Base-by-base conservation (phyloP, 495 filamentous ascomycete genomes). In the Neurospora sp. region DNA sequence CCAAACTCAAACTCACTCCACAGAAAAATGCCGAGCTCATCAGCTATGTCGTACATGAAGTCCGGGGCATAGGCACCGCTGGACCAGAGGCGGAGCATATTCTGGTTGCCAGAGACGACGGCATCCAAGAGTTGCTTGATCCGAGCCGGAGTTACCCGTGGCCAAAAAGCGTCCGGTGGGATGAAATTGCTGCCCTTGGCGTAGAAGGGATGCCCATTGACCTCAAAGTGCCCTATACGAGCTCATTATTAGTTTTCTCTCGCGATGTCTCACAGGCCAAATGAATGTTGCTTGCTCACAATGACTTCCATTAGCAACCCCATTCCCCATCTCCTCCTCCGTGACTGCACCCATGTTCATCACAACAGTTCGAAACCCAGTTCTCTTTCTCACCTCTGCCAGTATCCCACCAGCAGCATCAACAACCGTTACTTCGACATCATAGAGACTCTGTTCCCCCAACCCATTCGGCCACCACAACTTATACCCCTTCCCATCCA, bases 1-100 rank as follows among this genome's bases (percentile, higher is more conserved):
- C 87, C 87, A 78, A 90, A 91, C 77, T 90, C 84, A 68, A 91
- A 91, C 70, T 91, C 90, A 69, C 85, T 89, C 90, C 90, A 92
- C 5, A 92, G 82, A 16, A 91, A 79, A 14, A 92, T 84, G 2
- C 90, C 90, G 73, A 84, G 82, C 76, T 91, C 86, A 74, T 92
- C 90, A 8, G 89, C 90, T 17, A 91, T 79, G 73, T 92, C 89
- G 74, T 90, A 91, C 69, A 92, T 89, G 70, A 89, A 91, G 76
- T 91, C 90, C 1, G 87, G 88, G 16, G 86, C 82, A 73, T 91
- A 92, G 3, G 87, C 86, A 20, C 90, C 89, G 12, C 86, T 87
- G 3, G 88, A 82, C 90, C 90, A 92, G 12, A 91, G 86, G 1
- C 89, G 86, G 5, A 92, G 84, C 90, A 92, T 91, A 76, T 92